Base-by-base conservation (phyloP, 495 filamentous ascomycete species). In the Chaetomium fimeti region DNA sequence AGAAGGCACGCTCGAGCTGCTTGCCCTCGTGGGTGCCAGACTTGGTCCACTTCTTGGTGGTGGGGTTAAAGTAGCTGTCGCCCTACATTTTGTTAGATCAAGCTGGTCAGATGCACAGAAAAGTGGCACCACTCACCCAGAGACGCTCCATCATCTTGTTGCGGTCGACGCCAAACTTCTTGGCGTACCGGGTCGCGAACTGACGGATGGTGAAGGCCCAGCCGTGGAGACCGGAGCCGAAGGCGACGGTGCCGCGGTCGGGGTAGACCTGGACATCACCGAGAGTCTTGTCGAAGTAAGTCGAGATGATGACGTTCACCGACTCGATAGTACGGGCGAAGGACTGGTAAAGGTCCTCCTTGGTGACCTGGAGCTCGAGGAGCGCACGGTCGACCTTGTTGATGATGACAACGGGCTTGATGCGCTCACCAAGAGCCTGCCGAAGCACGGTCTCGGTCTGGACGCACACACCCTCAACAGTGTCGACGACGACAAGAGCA, bases 301-400 rank as follows among this genome's bases (percentile, higher is more conserved):
- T 99, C 74, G 94, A 87, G 83, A 99, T 96, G 77, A 97, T 90
- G 80, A 99, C 94, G 85, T 99, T 99, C 71, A 99, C 94, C 71
- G 94, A 98, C 88, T 99, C 94, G 69, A 99, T 91, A 75, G 94
- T 97, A 88, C 94, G 89, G 51, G 91, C 91, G 87, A 99, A 99
- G 71, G 94, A 96, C 84, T 98, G 95, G 88, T 96, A 99, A 64
- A 99, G 84, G 75, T 99, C 95, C 83, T 99, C 94, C 88, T 98
- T 97, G 78, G 87, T 87, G 74, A 97, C 86, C 82, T 99, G 94
- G 65, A 99, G 87, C 83, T 99, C 94, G 75, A 98, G 90, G 75
- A 99, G 89, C 76, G 94, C 91, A 84, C 94, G 94, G 79, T 99
- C 94, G 77, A 99, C 94, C 87, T 99, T 99, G 90, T 99, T 99